phyloP scores from a whole-genome alignment of 768 basidiomycete genomes.

The Boletus rex-veris region DNA sequence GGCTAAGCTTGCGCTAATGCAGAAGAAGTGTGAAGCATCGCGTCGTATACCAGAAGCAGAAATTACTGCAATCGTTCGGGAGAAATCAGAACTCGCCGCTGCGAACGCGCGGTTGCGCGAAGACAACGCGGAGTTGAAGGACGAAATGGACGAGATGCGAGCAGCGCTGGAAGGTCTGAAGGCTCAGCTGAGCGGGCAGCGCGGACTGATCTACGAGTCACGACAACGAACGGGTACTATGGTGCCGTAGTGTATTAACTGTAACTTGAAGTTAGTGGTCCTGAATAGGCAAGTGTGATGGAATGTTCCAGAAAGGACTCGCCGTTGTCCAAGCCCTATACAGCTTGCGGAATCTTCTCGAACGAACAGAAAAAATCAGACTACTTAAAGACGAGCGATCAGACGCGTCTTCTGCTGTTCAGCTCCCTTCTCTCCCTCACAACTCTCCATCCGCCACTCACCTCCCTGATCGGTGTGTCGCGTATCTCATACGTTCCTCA shows the following conservation, averaged over 20 bases:
- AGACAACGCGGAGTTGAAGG: conserved; percentile 53
- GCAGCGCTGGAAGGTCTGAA: conserved; percentile 70
- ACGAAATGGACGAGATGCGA: conserved; percentile 62
- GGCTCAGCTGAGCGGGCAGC: conserved; percentile 48
- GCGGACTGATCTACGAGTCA: conserved; percentile 44
- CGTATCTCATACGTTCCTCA: not conserved
- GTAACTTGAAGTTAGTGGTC: conserved; percentile 1
- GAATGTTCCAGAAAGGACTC: conserved; percentile 36
- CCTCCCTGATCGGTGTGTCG: conserved; percentile 15
- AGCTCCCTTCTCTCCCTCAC: conserved; percentile 11
- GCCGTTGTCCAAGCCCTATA: conserved; percentile 7
- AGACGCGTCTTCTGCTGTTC: conserved; percentile 16
- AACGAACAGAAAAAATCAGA: conserved; percentile 26
- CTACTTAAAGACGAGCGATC: conserved; percentile 36
- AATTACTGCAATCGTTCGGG: conserved; percentile 42
- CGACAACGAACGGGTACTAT: conserved; percentile 37
- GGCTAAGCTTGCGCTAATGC: conserved; percentile 47
- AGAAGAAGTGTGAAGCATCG: conserved; percentile 39
- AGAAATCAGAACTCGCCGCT: conserved; percentile 45
- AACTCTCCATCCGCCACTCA: conserved; percentile 5
- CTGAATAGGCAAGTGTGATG: conserved; percentile 27
- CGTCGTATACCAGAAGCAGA: conserved; percentile 37
- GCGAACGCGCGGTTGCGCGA: conserved; percentile 53
- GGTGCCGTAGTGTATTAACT: not conserved
- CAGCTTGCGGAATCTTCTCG: conserved; percentile 41